Conservation (phyloP, 495 filamentous ascomycete genomes). For the Tuber umbilicatum region DNA sequence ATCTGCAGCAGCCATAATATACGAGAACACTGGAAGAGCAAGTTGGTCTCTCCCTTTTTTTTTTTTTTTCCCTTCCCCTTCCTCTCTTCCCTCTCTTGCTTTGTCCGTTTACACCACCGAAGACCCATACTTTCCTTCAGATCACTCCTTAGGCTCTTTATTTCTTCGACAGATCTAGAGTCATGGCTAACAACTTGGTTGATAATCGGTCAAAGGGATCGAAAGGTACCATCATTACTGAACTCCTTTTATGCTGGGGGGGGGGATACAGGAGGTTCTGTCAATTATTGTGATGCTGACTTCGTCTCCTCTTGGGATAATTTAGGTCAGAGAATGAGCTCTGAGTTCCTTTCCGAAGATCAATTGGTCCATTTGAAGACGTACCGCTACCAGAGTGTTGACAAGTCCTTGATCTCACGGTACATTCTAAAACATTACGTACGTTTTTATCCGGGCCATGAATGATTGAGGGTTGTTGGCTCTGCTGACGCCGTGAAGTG, state of each 20-base stretch:
- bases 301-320: constrained; percentile 12
- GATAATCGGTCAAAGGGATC: constrained; percentile 36
- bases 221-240: constrained; percentile 21
- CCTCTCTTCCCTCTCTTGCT: not conserved
- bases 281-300: not conserved
- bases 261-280: not conserved
- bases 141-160: constrained; percentile 4
- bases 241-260: constrained; percentile 7
- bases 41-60: constrained; percentile 4
- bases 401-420: constrained; percentile 88
- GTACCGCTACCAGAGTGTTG: constrained; percentile 95
- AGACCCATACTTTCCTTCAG: not conserved
- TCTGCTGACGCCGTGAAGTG: constrained; percentile 56
- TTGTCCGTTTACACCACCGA: not conserved
- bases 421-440: constrained; percentile 95
- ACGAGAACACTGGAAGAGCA: not conserved
- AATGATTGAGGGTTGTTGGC: not conserved
- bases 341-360: constrained; percentile 62
- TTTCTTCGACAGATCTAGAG: constrained; percentile 3
- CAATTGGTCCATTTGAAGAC: constrained; percentile 74
- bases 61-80: too few species aligned
- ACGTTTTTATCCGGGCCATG: constrained; percentile 43
- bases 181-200: constrained; percentile 33
- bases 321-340: constrained; percentile 43
- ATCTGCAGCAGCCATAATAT: constrained; percentile 14